Evolutionary conservation across 2,329 filamentous ascomycete genomes (phyloP).

Genomic region (Penicillium sp.): DNA sequence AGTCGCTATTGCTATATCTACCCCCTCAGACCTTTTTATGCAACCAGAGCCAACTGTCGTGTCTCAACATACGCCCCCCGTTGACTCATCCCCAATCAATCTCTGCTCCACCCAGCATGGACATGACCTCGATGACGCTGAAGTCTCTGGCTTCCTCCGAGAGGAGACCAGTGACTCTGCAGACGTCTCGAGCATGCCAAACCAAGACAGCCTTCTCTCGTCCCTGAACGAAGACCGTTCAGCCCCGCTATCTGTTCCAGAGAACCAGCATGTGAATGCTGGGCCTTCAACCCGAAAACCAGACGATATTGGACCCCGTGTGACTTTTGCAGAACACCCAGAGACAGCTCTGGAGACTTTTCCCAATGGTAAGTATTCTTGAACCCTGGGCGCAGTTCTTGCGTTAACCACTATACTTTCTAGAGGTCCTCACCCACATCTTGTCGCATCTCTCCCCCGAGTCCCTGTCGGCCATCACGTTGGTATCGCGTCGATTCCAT

Average conservation of each 20-base stretch:
- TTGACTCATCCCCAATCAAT: conserved; percentile 41
- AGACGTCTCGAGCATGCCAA: conserved; percentile 24
- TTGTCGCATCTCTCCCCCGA: conserved; percentile 86
- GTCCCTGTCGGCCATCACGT: conserved; percentile 76
- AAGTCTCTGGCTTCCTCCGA: conserved; percentile 47
- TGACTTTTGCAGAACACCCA: conserved; percentile 47
- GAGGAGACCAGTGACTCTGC: conserved; percentile 40
- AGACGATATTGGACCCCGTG: conserved; percentile 4
- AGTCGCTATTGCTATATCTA: conserved; percentile 48
- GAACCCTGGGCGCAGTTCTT: conserved; percentile 4
- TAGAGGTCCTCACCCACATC: conserved; percentile 90
- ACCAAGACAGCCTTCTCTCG: conserved; percentile 21
- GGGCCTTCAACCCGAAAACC: conserved; percentile 31
- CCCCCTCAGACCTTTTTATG: conserved; percentile 60
- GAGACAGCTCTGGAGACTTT: conserved; percentile 60
- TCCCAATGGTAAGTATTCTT: conserved; percentile 70
- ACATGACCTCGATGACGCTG: conserved; percentile 49
- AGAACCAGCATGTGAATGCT: conserved; percentile 59
- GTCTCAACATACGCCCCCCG: conserved; percentile 48
- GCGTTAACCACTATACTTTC: conserved; percentile 12
- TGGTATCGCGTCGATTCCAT: conserved; percentile 88
- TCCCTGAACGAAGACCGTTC: conserved; percentile 28
- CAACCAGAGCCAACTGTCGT: conserved; percentile 60
- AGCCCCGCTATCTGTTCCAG: conserved; percentile 47
- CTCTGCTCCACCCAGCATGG: conserved; percentile 60